Percentiles rank a stretch among this genome's conserved stretches.
Conservation (phyloP, 2,329 filamentous ascomycete species). For the Trichoderma atrobrunneum region DNA sequence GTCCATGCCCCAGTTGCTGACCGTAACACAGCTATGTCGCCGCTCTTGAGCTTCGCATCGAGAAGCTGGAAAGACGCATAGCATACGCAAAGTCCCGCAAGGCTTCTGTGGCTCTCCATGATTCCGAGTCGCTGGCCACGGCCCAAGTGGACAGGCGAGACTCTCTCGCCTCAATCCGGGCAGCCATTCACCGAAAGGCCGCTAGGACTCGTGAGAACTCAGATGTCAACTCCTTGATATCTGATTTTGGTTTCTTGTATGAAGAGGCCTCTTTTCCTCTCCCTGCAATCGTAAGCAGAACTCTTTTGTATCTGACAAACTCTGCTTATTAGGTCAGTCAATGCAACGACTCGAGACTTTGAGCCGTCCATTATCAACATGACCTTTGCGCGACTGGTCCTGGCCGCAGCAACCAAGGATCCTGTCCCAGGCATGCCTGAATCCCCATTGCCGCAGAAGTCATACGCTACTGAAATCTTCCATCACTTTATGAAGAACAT, state of each 20-base stretch:
- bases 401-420: constrained; percentile 78
- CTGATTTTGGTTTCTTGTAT: constrained; percentile 88
- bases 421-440: constrained; percentile 61
- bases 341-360: constrained; percentile 91
- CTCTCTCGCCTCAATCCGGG: constrained; percentile 59
- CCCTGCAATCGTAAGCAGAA: neutral
- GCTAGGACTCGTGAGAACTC: constrained; percentile 69
- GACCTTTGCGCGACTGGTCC: constrained; percentile 84
- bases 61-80: constrained; percentile 79
- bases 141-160: constrained; percentile 58
- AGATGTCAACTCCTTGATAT: constrained; percentile 87
- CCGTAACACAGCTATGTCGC: constrained; percentile 70
- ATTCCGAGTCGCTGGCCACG: constrained; percentile 45
- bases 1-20: neutral
- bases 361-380: constrained; percentile 84
- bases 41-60: constrained; percentile 85
- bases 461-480: constrained; percentile 65
- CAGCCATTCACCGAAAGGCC: constrained; percentile 63
- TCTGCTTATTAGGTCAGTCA: constrained; percentile 65
- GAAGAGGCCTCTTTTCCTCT: constrained; percentile 28
- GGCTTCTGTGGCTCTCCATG: constrained; percentile 64
- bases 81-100: constrained; percentile 68
- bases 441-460: constrained; percentile 66
- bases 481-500: constrained; percentile 84
- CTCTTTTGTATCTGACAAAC: neutral